A percentile compares a stretch with the other conserved stretches of the same genome.
Conservation (phyloP, 108 stramenopile genomes). For the Discostella pseudostelligera region DNA sequence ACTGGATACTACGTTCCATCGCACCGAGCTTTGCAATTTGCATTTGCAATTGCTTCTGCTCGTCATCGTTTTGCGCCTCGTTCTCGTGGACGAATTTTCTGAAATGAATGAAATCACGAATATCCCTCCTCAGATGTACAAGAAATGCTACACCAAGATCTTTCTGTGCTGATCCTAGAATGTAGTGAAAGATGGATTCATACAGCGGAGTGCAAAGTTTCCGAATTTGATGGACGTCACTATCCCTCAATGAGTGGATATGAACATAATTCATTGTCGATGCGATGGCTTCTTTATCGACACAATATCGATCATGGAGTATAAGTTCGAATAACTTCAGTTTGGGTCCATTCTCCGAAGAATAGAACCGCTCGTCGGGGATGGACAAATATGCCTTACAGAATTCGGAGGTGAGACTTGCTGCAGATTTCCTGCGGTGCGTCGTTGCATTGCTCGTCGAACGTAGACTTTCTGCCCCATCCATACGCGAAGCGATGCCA, state of each 20-base stretch:
- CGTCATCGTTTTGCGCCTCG: conserved; percentile 8
- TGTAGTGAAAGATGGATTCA: conserved; percentile 50
- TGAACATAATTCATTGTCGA: conserved; percentile 20
- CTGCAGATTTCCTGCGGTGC: conserved; percentile 15
- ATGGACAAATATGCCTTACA: conserved; percentile 32
- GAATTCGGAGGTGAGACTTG: conserved; percentile 36
- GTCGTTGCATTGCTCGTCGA: conserved; percentile 2
- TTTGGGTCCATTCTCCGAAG: conserved; percentile 7
- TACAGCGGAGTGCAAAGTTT: conserved; percentile 57
- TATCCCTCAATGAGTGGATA: conserved; percentile 15
- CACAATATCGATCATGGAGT: conserved; percentile 9
- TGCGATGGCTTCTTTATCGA: conserved; percentile 12
- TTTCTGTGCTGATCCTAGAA: conserved; percentile 56
- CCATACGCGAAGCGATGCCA: conserved; percentile 2
- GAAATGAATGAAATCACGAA: conserved; percentile 38
- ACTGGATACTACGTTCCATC: conserved; percentile 28
- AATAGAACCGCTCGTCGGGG: conserved; percentile 20
- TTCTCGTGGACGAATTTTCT: conserved; percentile 15
- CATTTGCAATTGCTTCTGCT: background rate
- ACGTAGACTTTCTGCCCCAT: background rate
- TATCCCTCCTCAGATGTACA: conserved; percentile 59
- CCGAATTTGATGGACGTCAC: conserved; percentile 21
- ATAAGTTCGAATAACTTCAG: conserved; percentile 28
- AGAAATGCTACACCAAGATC: conserved; percentile 60
- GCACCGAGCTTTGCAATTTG: conserved; percentile 20